Evolutionary conservation across 768 basidiomycete genomes (phyloP).

Genomic region (Leccinum uliginosum): DNA sequence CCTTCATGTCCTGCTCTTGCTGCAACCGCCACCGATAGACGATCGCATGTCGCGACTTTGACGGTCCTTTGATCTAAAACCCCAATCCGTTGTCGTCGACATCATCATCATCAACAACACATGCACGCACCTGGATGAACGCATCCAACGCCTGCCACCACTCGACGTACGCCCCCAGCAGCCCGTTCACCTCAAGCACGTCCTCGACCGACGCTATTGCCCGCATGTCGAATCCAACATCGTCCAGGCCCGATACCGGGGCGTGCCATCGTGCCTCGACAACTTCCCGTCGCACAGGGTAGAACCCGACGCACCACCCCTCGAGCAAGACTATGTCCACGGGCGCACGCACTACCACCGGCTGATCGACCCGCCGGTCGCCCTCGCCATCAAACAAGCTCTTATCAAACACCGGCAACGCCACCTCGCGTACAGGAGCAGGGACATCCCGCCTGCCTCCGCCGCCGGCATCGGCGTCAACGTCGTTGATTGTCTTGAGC

Average conservation of each 20-base stretch:
- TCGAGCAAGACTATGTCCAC: constrained; percentile 87
- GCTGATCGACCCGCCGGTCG: constrained; percentile 54
- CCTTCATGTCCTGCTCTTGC: constrained; percentile 90
- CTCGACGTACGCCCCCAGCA: constrained; percentile 52
- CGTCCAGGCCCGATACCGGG: constrained; percentile 17
- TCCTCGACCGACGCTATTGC: constrained; percentile 45
- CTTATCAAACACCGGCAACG: constrained; percentile 86
- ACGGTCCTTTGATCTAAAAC: constrained; percentile 36
- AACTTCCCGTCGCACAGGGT: constrained; percentile 49
- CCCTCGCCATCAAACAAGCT: constrained; percentile 76
- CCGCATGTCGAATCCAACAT: constrained; percentile 27
- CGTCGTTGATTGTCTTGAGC: constrained; percentile 42
- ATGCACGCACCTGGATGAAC: constrained; percentile 64
- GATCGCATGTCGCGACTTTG: constrained; percentile 38
- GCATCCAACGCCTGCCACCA: constrained; percentile 72
- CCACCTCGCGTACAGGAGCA: constrained; percentile 23
- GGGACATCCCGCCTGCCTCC: neutral
- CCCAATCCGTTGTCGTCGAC: constrained; percentile 1
- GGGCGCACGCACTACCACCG: constrained; percentile 41
- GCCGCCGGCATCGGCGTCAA: neutral
- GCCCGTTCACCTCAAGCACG: constrained; percentile 59
- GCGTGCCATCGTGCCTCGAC: constrained; percentile 51
- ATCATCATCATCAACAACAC: neutral
- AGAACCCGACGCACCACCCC: constrained; percentile 95
- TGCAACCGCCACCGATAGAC: constrained; percentile 87